Evolutionary conservation across 768 basidiomycete genomes (phyloP), one percentile per base, ranked within the genome.

Genomic region (Pholiota conissans): DNA sequence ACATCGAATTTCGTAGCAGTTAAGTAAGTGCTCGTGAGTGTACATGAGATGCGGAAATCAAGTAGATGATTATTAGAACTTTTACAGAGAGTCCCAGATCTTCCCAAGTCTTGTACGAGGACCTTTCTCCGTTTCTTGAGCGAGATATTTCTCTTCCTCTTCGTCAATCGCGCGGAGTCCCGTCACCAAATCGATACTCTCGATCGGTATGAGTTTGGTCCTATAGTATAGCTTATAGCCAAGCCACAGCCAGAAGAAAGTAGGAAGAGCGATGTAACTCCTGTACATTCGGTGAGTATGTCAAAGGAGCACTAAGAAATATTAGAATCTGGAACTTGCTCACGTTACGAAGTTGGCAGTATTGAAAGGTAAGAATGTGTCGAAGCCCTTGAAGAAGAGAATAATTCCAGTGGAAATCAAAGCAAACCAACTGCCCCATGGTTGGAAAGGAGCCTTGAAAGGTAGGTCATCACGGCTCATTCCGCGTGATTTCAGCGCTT

Each of bases 261-360:
- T 61, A 0, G 79, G 79, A 37, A 80, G 66, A 24, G 69, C 77
- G 49, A 80, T 73, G 63, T 80, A 80, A 59, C 70, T 77, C 65
- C 78, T 76, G 74, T 55, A 62, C 51, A 62, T 52, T n/a, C n/a
- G n/a, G n/a, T n/a, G n/a, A n/a, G n/a, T n/a, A n/a, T n/a, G n/a
- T n/a, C n/a, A n/a, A n/a, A n/a, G n/a, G n/a, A n/a, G n/a, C n/a
- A n/a, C n/a, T n/a, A n/a, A n/a, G n/a, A n/a, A n/a, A n/a, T n/a
- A n/a, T n/a, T n/a, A n/a, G n/a, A n/a, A n/a, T n/a, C n/a, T n/a
- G n/a, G n/a, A n/a, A n/a, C n/a, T n/a, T 28, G 54, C 81, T 65
- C 66, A 86, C 73, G 87, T 88, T 62, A 90, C 72, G 60, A 87
- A 87, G 52, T 77, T 86, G 62, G 82, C 81, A 11, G 70, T 68